Evolutionary conservation across 805 yeast genomes (phyloP).

Genomic region (Yamadazyma paraphyllophila): DNA sequence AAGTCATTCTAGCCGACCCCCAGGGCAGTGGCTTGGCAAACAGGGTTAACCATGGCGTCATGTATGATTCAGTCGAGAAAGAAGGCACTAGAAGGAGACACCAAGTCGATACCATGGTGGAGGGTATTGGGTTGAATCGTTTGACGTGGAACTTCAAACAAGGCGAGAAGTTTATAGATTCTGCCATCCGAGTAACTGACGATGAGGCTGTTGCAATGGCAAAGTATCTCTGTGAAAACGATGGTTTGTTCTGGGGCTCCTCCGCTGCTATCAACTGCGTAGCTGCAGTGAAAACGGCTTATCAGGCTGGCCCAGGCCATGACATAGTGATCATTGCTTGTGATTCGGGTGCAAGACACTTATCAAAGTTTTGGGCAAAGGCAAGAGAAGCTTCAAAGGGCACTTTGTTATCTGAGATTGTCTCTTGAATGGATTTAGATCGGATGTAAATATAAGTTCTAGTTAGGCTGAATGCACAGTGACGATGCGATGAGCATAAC

Average conservation of each 20-base stretch:
- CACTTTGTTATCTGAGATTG: background rate
- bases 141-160: conserved; percentile 75
- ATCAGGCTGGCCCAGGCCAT: conserved; percentile 53
- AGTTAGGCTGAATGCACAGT: no score
- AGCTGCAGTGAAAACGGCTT: conserved; percentile 65
- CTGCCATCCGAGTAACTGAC: conserved; percentile 76
- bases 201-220: conserved; percentile 88
- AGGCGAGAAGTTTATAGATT: conserved; percentile 73
- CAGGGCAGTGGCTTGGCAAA: conserved; percentile 93
- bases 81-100: conserved; percentile 95
- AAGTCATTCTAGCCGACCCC: conserved; percentile 82
- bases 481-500: no score
- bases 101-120: conserved; percentile 92
- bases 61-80: conserved; percentile 84
- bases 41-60: conserved; percentile 83
- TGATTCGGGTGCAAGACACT: conserved; percentile 87
- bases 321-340: conserved; percentile 83
- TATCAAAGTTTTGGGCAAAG: conserved; percentile 87
- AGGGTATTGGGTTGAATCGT: conserved; percentile 90
- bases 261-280: conserved; percentile 94
- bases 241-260: conserved; percentile 89
- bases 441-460: no score
- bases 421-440: background rate
- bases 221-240: conserved; percentile 69
- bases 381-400: conserved; percentile 44